A percentile compares a stretch with the other conserved stretches of the same genome.
These are phyloP conservation scores for Metarhizium anisopliae DNA, from an alignment of 2,329 filamentous ascomycete species.

Conservation along the genomic window DNA sequence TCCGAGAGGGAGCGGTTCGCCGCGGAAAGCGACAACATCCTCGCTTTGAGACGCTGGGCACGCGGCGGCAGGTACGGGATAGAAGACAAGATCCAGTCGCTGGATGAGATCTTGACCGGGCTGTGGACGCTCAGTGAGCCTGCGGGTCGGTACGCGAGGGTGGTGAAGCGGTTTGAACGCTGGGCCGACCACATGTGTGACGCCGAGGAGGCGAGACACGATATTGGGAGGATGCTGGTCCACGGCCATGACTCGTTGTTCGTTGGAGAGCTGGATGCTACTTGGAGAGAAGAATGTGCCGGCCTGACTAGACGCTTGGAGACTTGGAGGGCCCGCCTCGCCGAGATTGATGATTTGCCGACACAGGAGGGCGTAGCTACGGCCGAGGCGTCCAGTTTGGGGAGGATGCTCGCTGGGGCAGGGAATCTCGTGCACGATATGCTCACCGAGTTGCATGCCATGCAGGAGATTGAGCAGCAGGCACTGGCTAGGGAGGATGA, in stretches of 20 bases:
- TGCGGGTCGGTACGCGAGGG: slow-evolving; percentile 45
- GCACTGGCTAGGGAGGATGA: slow-evolving; percentile 45
- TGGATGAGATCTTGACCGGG: slow-evolving; percentile 48
- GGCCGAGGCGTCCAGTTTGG: slow-evolving; percentile 28
- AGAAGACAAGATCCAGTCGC: slow-evolving; percentile 46
- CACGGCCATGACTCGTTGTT: slow-evolving; percentile 35
- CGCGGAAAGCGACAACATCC: slow-evolving; percentile 40
- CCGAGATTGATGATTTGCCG: slow-evolving; percentile 23
- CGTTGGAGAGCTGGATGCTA: slow-evolving; percentile 43
- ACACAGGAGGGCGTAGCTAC: slow-evolving; percentile 17
- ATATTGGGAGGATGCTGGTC: slow-evolving; percentile 21
- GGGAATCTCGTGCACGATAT: slow-evolving; percentile 45
- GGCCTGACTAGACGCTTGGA: slow-evolving; percentile 46
- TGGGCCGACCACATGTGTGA: slow-evolving; percentile 44
- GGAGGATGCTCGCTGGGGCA: slow-evolving; percentile 38
- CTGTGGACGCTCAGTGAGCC: slow-evolving; percentile 49
- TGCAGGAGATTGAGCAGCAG: slow-evolving; percentile 53
- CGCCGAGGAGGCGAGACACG: slow-evolving; percentile 35
- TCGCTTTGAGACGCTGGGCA: slow-evolving; percentile 44
- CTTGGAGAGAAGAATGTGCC: slow-evolving; percentile 51
- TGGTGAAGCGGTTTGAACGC: slow-evolving; percentile 48
- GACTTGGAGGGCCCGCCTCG: slow-evolving; percentile 40
- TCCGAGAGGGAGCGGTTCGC: slow-evolving; percentile 30
- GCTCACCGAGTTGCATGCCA: slow-evolving; percentile 52
- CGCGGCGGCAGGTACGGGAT: slow-evolving; percentile 25